Evolutionary conservation across 208 protist species (phyloP), one percentile per base, ranked within the genome.

Genomic region (Trypanosoma congolense): DNA sequence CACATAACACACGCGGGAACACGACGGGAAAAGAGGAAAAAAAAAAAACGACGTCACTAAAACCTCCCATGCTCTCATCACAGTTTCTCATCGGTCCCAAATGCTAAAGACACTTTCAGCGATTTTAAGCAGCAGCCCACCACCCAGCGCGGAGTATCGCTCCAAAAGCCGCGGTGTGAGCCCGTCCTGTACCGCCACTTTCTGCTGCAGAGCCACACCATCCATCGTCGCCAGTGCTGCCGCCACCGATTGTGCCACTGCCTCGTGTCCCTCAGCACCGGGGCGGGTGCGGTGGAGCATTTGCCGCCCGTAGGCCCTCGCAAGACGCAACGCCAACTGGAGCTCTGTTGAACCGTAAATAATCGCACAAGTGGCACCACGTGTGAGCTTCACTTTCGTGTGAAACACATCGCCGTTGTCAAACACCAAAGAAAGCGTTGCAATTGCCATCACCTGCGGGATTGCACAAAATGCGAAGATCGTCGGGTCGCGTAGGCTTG

Each of bases 401-500:
- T 76, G 66, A 61, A 98, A 97, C 2, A 97, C 94, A 40, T 92
- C 61, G 30, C 61, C 38, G 79, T 98, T 98, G 76, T 98, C 96
- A 80, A 97, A 98, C 50, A 95, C 84, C 47, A 66, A 64, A n/a
- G 74, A 53, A 0, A 98, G 73, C 1, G 96, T 98, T 33, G 85
- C 92, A 58, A 98, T 95, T 36, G 96, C 96, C 96, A 98, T 98
- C n/a, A 97, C 84, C 67, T 98, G 95, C 24, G 96, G 96, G 50
- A 98, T 98, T 26, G 93, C 96, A 66, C 96, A 98, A 67, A 98
- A 98, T 42, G 81, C 83, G 63, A 98, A 95, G 6, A 98, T 65
- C 26, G 81, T 81, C 33, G 64, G 77, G 25, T 97, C 82, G 4
- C 47, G 71, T 19, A 98, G 63, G 25, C 56, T 8, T 1, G 62